These are phyloP conservation scores for Plasmodium adleri DNA, from an alignment of 169 alveolate species.

Conservation along the genomic window DNA sequence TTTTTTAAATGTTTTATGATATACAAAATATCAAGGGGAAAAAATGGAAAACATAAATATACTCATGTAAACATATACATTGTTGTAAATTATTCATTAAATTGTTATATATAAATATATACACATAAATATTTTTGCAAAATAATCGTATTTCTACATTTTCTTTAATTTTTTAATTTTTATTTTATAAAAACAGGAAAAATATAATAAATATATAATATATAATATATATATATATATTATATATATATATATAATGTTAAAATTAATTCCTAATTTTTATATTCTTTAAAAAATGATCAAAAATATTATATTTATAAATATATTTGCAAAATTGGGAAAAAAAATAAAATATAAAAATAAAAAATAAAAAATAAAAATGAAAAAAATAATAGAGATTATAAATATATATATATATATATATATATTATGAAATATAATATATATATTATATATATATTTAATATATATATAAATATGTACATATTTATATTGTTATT, in stretches of 20 bases:
- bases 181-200: constrained; percentile 6
- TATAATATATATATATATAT: not conserved
- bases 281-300: not conserved
- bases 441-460: no score
- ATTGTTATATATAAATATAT: not conserved
- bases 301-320: constrained; percentile 20
- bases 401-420: not conserved
- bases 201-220: constrained; percentile 1
- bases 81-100: not conserved
- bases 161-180: constrained; percentile 6
- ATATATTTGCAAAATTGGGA: constrained; percentile 13
- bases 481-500: no score
- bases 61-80: not conserved
- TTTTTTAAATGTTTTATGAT: not conserved
- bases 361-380: not conserved
- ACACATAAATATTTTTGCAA: constrained; percentile 2
- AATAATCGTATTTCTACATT: constrained; percentile 51
- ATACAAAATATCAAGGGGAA: not conserved
- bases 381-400: not conserved
- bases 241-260: not conserved
- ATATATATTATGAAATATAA: no score
- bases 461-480: no score
- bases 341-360: not conserved
- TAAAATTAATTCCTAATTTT: not conserved
- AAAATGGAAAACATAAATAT: constrained; percentile 1